Evolutionary conservation across 139 green algal species (phyloP).

Genomic region (Penium margaritaceum): DNA sequence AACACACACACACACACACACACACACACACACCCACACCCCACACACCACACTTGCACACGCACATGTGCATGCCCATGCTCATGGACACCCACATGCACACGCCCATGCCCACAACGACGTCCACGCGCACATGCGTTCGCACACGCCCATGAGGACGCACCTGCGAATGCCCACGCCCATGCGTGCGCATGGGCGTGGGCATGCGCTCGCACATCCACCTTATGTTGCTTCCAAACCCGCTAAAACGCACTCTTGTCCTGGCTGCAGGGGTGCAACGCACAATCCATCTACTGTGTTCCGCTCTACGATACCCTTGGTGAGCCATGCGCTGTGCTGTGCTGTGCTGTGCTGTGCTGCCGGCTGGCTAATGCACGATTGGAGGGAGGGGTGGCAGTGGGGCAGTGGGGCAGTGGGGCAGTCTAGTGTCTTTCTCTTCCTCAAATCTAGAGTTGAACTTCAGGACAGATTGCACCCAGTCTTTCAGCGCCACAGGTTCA

Average conservation of each 20-base stretch:
- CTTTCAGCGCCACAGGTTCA: not conserved
- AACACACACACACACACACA: too few relatives aligned
- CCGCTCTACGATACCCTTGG: conserved; percentile 86
- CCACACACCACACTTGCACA: too few relatives aligned
- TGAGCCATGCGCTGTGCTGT: not conserved
- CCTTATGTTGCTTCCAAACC: not conserved
- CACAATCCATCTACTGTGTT: conserved; percentile 73
- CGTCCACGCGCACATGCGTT: not conserved
- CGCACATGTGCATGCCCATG: too few relatives aligned
- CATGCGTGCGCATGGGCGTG: too few relatives aligned
- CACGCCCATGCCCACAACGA: not conserved
- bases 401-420: not conserved
- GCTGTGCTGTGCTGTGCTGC: not conserved
- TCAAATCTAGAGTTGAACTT: not conserved
- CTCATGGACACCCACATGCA: conserved; percentile 36
- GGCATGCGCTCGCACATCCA: too few relatives aligned
- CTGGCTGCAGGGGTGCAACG: conserved; percentile 77
- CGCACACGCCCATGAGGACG: too few relatives aligned
- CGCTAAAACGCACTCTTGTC: not conserved
- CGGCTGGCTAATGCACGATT: not conserved
- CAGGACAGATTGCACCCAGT: not conserved
- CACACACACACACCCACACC: too few relatives aligned
- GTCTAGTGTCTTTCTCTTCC: not conserved
- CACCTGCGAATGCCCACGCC: too few relatives aligned
- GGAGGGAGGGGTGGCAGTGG: not conserved